Conservation (phyloP, 306 rosid species). For the Quercus agrifolia region DNA sequence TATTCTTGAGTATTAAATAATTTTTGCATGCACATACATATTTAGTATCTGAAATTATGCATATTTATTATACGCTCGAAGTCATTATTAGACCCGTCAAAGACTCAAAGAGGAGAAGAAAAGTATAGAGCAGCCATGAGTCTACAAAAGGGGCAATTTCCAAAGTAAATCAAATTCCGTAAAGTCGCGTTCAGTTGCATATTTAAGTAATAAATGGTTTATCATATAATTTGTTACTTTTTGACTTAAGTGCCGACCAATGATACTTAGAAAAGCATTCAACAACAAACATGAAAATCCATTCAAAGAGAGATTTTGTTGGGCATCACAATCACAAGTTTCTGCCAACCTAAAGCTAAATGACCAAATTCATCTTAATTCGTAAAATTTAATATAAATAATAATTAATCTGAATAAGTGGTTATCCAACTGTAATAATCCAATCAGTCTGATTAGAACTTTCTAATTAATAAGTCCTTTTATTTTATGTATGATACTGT, state of each 20-base stretch:
- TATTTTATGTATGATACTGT: neutral
- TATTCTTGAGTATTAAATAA: too few species aligned
- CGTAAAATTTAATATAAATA: conserved; percentile 14
- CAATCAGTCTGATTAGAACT: conserved; percentile 33
- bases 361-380: conserved; percentile 16
- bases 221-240: conserved; percentile 26
- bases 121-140: neutral
- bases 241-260: conserved; percentile 25
- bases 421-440: conserved; percentile 19
- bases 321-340: conserved; percentile 30
- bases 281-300: conserved; percentile 27
- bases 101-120: neutral
- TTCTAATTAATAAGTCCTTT: neutral
- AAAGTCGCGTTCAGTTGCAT: conserved; percentile 12
- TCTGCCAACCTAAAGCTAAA: conserved; percentile 11
- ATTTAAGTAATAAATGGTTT: conserved; percentile 11
- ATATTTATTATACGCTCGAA: neutral
- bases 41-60: neutral
- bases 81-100: neutral
- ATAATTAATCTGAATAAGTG: conserved; percentile 24
- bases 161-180: conserved; percentile 14
- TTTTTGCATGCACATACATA: too few species aligned
- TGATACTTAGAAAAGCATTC: conserved; percentile 31
- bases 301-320: conserved; percentile 27
- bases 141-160: conserved; percentile 6